Evolutionary conservation across 2,329 filamentous ascomycete genomes (phyloP), one percentile per base, ranked within the genome.

Genomic region (Botrytis aclada): DNA sequence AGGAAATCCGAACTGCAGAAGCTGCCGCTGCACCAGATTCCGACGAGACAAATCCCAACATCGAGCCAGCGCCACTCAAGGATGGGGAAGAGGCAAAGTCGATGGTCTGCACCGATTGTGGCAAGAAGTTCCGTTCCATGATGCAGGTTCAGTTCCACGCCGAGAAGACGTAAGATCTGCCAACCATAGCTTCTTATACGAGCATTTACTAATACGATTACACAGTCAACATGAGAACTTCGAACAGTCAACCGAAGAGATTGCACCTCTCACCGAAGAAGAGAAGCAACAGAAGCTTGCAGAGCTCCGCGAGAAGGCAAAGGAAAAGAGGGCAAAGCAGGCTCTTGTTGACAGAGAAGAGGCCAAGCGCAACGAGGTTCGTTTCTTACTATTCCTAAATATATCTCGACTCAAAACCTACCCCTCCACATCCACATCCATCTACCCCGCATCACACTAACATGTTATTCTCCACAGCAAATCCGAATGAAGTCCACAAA

Each of bases 41-140:
- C 5, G 83, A 85, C 4, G 86, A 88, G 14, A 86, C 85, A 3
- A 86, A 85, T 32, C 85, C 84, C 9, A 83, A 84, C 64, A 85
- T 87, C 47, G 85, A 92, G 78, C 88, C 89, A 18, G 87, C 90
- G 8, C 87, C 89, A n/a, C 85, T 95, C 4, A 86, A 92, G 78
- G 88, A 88, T 2, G 93, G 92, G 74, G 89, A 91, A 79, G 85
- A 88, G 72, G 93, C 94, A 72, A 88, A 90, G 79, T 97, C 94
- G 66, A 89, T 98, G 72, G 88, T 97, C 69, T 99, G 96, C 87
- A 96, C 97, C 76, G 95, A 98, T 72, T 99, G 96, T 81, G 92
- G 92, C 80, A 98, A 97, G 87, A 92, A 90, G 81, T 97, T 99
- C 83, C 88, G 93, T 77, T 93, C 89, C 79, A 89, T 92, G 76